Evolutionary conservation across 1,284 basidiomycete species (phyloP), one percentile per base, ranked within the genome.

Genomic region (Ustilago xerochloae): DNA sequence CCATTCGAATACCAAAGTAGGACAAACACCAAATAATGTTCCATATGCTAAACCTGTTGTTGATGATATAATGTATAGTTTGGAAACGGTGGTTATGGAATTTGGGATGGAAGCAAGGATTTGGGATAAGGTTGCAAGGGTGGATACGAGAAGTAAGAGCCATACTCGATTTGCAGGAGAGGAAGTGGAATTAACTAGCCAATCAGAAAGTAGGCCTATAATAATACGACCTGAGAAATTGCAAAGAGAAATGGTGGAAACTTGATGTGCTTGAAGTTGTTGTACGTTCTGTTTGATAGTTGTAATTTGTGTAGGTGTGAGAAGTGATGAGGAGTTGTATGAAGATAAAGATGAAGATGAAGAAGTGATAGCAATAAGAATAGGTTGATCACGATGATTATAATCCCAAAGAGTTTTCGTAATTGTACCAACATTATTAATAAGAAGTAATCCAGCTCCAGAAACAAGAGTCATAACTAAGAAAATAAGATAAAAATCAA

Each of bases 351-450:
- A 8, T 2, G n/a, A 53, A 13, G 13, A 62, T 36, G 20, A 63
- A 51, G 10, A 48, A 22, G 16, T 63, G 63, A 26, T 29, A 13
- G 65, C 71, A 1, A 69, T 48, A 6, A 69, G 56, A 3, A 54
- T 18, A 3, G 60, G 47, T 18, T 69, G 30, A 20, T 43, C 41
- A 8, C 70, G 72, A 20, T 90, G 88, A 7, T 88, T 88, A 65
- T 90, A 87, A 13, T 91, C 89, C 66, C 90, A 93, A 13, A 97
- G 87, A 0, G 92, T 92, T 81, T 93, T 90, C 0, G 94, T 90
- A 82, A 97, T 93, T 0, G 91, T 91, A n/a, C 94, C 94, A 22
- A 93, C 93, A 76, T 97, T 97, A 85, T 96, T 96, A 86, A 97
- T 97, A 79, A 92, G 95, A 90, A 94, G 93, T 30, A 97, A 77